Evolutionary conservation across 176 grass and related monocot genomes (phyloP).

Genomic region (Rhipidocladum racemiflorum): DNA sequence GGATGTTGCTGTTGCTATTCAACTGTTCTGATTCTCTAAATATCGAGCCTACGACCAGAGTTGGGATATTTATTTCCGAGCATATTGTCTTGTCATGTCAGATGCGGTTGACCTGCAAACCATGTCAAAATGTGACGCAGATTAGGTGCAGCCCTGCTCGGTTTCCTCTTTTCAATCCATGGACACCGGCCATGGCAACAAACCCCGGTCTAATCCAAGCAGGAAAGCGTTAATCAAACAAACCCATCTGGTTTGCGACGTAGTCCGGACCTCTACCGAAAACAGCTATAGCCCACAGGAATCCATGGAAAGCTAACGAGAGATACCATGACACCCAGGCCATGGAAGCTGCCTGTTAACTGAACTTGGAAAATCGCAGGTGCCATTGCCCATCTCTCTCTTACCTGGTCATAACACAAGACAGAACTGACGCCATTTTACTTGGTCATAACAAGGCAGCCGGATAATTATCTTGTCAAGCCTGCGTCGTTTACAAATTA

Average conservation of each 20-base stretch:
- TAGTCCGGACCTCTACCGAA: neutral
- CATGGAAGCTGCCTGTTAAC: neutral
- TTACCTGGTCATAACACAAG: neutral
- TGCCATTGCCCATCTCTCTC: neutral
- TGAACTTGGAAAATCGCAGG: neutral
- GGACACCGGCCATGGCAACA: neutral
- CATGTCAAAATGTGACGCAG: neutral
- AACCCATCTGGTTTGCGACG: no score
- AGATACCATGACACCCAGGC: no score
- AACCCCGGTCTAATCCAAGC: neutral
- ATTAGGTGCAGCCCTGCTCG: neutral
- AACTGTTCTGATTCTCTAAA: neutral
- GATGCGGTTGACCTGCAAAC: neutral
- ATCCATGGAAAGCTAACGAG: neutral
- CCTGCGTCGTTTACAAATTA: neutral
- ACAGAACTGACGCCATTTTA: neutral
- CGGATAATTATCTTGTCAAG: neutral
- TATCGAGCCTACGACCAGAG: neutral
- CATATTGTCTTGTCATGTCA: neutral
- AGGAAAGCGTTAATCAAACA: neutral
- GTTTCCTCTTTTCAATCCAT: neutral
- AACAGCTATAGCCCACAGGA: neutral
- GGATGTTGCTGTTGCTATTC: neutral
- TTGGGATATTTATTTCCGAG: neutral
- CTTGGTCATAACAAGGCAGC: neutral